Evolutionary conservation across 768 basidiomycete genomes (phyloP).

Genomic region (Agaricus subrufescens): DNA sequence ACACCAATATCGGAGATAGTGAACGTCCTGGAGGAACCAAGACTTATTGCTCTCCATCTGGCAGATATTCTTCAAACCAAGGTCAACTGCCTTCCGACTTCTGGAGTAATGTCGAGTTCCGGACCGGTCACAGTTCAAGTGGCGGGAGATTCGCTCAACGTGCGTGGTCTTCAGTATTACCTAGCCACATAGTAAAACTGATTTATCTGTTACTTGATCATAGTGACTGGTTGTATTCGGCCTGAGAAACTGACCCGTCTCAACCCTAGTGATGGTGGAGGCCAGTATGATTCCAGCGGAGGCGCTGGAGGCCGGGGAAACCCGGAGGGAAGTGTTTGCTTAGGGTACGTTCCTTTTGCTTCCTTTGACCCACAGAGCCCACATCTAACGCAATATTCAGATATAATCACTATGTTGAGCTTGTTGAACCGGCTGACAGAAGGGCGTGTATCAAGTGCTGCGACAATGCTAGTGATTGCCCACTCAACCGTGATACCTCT

Average conservation of each 20-base stretch:
- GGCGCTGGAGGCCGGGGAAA: constrained; percentile 47
- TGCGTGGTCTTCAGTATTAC: constrained; percentile 17
- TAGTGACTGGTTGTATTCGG: constrained; percentile 56
- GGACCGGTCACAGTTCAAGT: constrained; percentile 34
- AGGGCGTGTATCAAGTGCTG: constrained; percentile 59
- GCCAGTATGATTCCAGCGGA: constrained; percentile 58
- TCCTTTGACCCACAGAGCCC: neutral
- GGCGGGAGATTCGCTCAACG: constrained; percentile 42
- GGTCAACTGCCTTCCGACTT: constrained; percentile 42
- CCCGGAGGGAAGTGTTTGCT: constrained; percentile 45
- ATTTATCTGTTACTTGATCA: neutral
- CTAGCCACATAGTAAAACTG: neutral
- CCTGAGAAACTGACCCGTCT: constrained; percentile 37
- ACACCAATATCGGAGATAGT: constrained; percentile 53
- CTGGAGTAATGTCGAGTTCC: constrained; percentile 47
- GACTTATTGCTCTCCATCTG: constrained; percentile 46
- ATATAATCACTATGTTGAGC: constrained; percentile 58
- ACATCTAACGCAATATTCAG: constrained; percentile 16
- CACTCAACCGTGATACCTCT: constrained; percentile 42
- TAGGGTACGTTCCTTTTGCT: constrained; percentile 31
- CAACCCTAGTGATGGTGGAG: constrained; percentile 44
- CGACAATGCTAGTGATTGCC: constrained; percentile 49
- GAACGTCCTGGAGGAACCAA: constrained; percentile 53
- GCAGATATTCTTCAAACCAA: constrained; percentile 33
- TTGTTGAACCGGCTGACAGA: constrained; percentile 45